Evolutionary conservation across 1,139 yeast genomes (phyloP), one percentile per base, ranked within the genome.

Genomic region (Hemisphaericaspora xylanilytica): DNA sequence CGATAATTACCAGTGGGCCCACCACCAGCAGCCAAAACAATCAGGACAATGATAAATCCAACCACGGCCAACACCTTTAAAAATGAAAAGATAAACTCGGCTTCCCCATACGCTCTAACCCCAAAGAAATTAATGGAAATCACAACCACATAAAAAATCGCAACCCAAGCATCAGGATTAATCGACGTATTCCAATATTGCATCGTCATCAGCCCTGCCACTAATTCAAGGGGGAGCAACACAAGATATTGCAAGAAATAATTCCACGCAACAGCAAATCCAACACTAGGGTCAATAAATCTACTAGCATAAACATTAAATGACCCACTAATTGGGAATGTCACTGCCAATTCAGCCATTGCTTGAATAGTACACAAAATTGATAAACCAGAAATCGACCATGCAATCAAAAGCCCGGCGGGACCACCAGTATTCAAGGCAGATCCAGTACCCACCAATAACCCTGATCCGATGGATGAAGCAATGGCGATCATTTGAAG

Each of bases 401-500:
- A 81, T 7, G 81, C 83, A 38, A 78, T 70, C 15, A 83, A 54
- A 39, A 81, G 66, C 37, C 82, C 82, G 4, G 80, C 86, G 3
- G 89, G 87, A 11, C 90, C 89, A 37, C 84, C 83, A 26, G 64
- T 61, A 30, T 63, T 55, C 35, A 82, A 59, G 17, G 72, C 71
- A 17, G 54, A 48, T 12, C 66, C 66, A 32, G 59, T 54, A 10
- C 63, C 65, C 28, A 61, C 58, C 20, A 60, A 54, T 34, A 69
- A 60, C 14, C 74, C 74, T 3, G 70, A 61, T 5, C 95, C 95
- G 42, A 87, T 83, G 46, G 90, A 83, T 15, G 94, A 85, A 14
- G 94, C 95, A 39, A 87, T 72, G 31, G 95, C 88, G 48, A 87
- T 84, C 82, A 83, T 75, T 50, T 80, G 76, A 35, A 65, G 51